Evolutionary conservation across 768 basidiomycete species (phyloP).

Genomic region (Hygrophoropsis aurantiaca): DNA sequence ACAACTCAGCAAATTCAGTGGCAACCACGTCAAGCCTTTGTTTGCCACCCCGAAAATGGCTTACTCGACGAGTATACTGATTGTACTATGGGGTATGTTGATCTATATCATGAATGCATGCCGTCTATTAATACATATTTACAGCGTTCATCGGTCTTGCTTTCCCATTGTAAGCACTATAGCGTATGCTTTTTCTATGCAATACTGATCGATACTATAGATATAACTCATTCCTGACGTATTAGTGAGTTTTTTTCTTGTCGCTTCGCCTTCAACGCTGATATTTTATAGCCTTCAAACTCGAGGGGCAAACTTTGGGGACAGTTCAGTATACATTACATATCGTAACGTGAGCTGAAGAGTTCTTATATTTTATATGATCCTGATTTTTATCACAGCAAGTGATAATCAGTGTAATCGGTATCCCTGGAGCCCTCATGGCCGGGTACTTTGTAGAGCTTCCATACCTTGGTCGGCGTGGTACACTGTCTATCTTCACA

Average conservation of each 20-base stretch:
- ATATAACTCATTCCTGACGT: conserved; percentile 54
- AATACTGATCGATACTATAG: conserved; percentile 19
- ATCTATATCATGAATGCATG: neutral
- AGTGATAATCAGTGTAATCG: conserved; percentile 57
- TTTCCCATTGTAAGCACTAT: conserved; percentile 55
- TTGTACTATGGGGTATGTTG: conserved; percentile 50
- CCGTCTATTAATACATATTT: neutral
- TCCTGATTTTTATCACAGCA: conserved; percentile 33
- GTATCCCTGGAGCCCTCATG: conserved; percentile 56
- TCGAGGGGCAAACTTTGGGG: conserved; percentile 70
- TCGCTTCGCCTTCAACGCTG: neutral
- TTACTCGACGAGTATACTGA: conserved; percentile 49
- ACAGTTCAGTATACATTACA: conserved; percentile 66
- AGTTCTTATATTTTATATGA: neutral
- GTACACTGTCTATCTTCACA: conserved; percentile 53
- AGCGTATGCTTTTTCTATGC: neutral
- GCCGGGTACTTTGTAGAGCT: conserved; percentile 56
- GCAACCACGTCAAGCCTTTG: conserved; percentile 44
- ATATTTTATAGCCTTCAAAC: conserved; percentile 50
- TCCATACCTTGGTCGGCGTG: conserved; percentile 50
- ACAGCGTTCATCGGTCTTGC: conserved; percentile 75
- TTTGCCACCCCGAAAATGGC: conserved; percentile 53
- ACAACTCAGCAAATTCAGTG: conserved; percentile 38
- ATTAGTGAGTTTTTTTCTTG: conserved; percentile 37
- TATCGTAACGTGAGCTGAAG: conserved; percentile 59